phyloP scores from a whole-genome alignment of 345 rosid species.

The Citrus medica region DNA sequence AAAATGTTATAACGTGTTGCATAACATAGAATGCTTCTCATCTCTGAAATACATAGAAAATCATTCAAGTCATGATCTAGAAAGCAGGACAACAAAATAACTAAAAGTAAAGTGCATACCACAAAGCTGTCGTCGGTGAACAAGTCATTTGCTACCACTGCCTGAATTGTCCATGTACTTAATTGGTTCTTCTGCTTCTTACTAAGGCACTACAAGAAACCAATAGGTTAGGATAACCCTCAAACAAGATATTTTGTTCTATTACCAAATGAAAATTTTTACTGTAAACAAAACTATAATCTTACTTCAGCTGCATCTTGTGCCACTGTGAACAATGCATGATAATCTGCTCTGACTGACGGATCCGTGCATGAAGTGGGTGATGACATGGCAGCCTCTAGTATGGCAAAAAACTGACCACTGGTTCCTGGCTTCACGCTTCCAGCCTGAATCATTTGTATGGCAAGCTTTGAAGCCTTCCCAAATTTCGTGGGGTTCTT shows the following conservation, averaged over 20 bases:
- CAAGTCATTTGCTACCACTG: conserved; percentile 90
- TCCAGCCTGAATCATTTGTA: conserved; percentile 85
- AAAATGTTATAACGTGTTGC: background rate
- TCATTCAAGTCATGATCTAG: background rate
- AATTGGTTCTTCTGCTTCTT: conserved; percentile 72
- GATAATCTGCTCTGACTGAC: conserved; percentile 61
- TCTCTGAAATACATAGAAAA: background rate
- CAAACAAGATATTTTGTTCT: conserved; percentile 6
- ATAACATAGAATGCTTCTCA: background rate
- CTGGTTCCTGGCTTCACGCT: conserved; percentile 84
- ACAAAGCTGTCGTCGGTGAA: conserved; percentile 95
- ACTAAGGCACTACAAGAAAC: conserved; percentile 54
- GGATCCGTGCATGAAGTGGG: conserved; percentile 74
- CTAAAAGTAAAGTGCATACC: conserved; percentile 44
- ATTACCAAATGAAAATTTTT: background rate
- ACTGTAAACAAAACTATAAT: background rate
- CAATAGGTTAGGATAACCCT: conserved; percentile 13
- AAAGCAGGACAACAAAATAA: background rate
- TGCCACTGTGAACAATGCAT: conserved; percentile 80
- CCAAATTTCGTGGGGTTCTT: conserved; percentile 69
- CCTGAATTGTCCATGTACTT: conserved; percentile 61
- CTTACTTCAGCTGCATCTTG: conserved; percentile 79
- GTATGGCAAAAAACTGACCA: conserved; percentile 64
- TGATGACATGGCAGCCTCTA: conserved; percentile 84
- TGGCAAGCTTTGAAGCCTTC: conserved; percentile 89